Evolutionary conservation across 2,329 filamentous ascomycete species (phyloP).

Genomic region (Sporothrix pallida): DNA sequence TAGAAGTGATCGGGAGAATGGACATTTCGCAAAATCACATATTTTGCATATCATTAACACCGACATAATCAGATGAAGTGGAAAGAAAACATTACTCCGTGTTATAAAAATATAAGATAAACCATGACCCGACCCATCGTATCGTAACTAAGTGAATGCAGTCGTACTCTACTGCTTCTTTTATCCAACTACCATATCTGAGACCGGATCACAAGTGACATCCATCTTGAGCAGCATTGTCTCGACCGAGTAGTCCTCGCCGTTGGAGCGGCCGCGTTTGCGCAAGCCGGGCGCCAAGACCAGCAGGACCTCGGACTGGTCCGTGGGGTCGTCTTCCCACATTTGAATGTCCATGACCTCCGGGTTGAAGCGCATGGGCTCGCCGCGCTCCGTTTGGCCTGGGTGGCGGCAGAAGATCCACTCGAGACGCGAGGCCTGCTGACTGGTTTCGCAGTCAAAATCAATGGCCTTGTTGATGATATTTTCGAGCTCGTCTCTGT

Average conservation of each 20-base stretch:
- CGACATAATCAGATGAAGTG: not conserved
- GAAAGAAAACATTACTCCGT: not conserved
- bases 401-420: constrained; percentile 29
- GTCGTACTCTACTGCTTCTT: no score
- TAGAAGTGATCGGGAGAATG: not conserved
- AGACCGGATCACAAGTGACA: constrained; percentile 32
- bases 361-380: constrained; percentile 21
- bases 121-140: no score
- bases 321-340: constrained; percentile 21
- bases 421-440: constrained; percentile 32
- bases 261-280: constrained; percentile 33
- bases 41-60: not conserved
- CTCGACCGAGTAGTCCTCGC: constrained; percentile 32
- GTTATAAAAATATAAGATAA: not conserved
- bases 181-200: constrained; percentile 27
- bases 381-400: constrained; percentile 8
- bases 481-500: constrained; percentile 23
- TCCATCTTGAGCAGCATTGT: constrained; percentile 34
- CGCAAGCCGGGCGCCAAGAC: constrained; percentile 27
- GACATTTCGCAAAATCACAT: no score
- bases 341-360: constrained; percentile 23
- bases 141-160: no score
- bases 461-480: constrained; percentile 34
- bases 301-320: constrained; percentile 26
- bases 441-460: constrained; percentile 33